Base-by-base conservation (phyloP, 306 rosid species). In the Macrotyloma uniflorum region DNA sequence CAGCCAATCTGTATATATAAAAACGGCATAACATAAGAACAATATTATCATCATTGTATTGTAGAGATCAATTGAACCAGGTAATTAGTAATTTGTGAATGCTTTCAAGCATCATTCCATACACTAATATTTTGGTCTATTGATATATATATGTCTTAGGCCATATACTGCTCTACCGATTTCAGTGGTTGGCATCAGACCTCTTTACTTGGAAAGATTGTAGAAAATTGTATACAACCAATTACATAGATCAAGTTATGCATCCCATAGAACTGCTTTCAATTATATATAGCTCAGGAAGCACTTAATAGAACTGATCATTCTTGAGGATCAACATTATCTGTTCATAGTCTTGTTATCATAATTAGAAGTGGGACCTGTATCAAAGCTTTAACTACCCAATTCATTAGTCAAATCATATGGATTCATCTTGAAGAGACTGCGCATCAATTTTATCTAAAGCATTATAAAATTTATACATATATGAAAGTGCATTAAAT, bases 291-390 rank as follows among this genome's bases (percentile, higher is more conserved):
- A 67, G 72, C 81, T 80, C 91, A 68, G 83, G 82, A 83, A 82
- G 84, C 77, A 75, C 70, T 74, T 85, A 84, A 75, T 57, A 81
- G 45, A 86, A 83, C 85, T 72, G 87, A 63, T 88, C 19, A 59
- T 28, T 59, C 86, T 79, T 78, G 90, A 81, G 82, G 78, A 79
- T 85, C 91, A 86, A 86, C 81, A 66, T 81, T 78, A 82, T 91
- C 91, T 70, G 90, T 90, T 89, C 90, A 79, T 79, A 78, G 78
- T 91, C 88, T 89, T 86, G 87, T 89, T 93, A 85, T 80, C 83
- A 83, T 80, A 89, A 80, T 90, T 90, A 91, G 84, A 86, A 76
- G 80, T 85, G 81, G 76, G 76, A 91, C 97, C 95, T 91, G 95
- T 90, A 92, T 72, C 91, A 93, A 83, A 93, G 82, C 91, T 93